Base-by-base conservation (phyloP, 768 basidiomycete genomes). In the Hericium alpestre region DNA sequence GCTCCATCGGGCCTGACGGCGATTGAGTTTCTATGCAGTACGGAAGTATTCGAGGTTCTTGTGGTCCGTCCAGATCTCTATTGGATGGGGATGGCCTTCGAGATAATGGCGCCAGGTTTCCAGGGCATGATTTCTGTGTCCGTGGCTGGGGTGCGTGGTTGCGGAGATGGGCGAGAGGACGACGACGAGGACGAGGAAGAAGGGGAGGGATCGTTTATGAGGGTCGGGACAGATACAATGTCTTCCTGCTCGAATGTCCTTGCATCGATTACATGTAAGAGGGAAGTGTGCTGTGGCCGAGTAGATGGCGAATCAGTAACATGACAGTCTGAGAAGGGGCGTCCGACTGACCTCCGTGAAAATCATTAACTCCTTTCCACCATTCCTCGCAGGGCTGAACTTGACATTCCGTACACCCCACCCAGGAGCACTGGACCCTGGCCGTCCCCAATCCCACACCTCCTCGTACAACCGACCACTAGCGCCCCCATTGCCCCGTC, bases 331-430 rank as follows among this genome's bases (percentile, higher is more conserved):
- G 32, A 32, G 32, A 32, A 32, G 32, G 8, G 32, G 32, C 32
- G 32, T 32, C 32, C 8, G 27, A 58, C 80, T 55, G 59, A 92
- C 91, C 82, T 94, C 93, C 15, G 93, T 91, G 70, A 93, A 96
- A 0, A 82, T 84, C 80, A 95, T 81, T 1, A 93, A 69, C 69
- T 95, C 93, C 59, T 80, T 79, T 23, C 81, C 76, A 54, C 70
- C 69, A 22, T 72, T 66, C 20, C 81, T 81, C 1, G 80, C 79
- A 11, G 80, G 78, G 57, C 83, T 82, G 70, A 95, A 96, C 69
- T 94, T 94, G 65, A 96, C 83, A 56, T 78, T 90, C 56, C 93
- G 73, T 8, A 86, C 87, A 43, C 91, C 90, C 82, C 91, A 93
- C 1, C 87, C 86, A 3, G 88, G 87, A 0, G 86, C 85, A 58